Conservation (phyloP, 225 moss, liverwort and hornwort genomes). For the Climacium dendroides region DNA sequence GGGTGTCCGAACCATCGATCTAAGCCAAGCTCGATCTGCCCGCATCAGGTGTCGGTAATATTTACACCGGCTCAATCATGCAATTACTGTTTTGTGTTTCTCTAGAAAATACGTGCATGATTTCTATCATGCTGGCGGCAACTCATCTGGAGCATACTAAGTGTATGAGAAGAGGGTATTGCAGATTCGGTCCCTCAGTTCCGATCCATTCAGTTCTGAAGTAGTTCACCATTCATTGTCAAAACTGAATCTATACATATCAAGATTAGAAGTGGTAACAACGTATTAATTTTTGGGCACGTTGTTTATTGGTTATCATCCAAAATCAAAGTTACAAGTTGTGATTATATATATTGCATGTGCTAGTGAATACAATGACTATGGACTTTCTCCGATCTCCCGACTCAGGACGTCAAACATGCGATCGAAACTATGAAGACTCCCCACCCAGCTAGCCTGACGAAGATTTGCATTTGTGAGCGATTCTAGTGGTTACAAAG, state of each 20-base stretch:
- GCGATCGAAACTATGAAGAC: neutral
- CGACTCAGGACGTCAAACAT: neutral
- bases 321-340: neutral
- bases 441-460: neutral
- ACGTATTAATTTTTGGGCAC: too few species aligned
- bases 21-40: neutral
- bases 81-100: neutral
- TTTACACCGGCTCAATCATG: neutral
- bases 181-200: neutral
- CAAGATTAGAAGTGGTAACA: neutral
- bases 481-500: neutral
- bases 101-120: neutral
- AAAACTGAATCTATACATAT: neutral
- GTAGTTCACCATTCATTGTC: neutral
- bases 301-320: neutral
- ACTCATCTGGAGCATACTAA: neutral
- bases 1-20: neutral
- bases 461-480: neutral
- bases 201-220: neutral
- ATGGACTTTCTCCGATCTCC: neutral
- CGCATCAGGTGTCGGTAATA: neutral
- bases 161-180: neutral
- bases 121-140: neutral
- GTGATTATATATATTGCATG: too few species aligned
- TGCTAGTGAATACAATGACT: neutral